These are phyloP conservation scores for Hibiscus syriacus DNA, from an alignment of 345 rosid species.

Conservation along the genomic window DNA sequence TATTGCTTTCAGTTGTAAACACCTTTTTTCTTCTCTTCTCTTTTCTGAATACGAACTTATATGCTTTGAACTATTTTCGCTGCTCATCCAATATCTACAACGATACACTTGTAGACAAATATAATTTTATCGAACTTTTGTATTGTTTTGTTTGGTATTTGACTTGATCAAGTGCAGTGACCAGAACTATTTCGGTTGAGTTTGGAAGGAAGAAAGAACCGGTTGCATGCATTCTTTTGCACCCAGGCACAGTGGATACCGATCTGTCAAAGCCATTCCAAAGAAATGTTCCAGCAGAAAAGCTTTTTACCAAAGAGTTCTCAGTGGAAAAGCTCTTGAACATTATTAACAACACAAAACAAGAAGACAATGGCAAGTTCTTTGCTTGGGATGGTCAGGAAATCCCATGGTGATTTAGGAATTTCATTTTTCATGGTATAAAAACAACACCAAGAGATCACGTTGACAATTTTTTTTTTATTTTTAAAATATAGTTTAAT, in stretches of 20 bases:
- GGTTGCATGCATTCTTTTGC: slow-evolving; percentile 66
- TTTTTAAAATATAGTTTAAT: too few species aligned
- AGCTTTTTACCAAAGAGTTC: slow-evolving; percentile 76
- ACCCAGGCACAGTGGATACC: slow-evolving; percentile 95
- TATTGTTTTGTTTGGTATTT: too few species aligned
- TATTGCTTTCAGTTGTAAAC: not conserved
- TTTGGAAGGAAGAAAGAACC: slow-evolving; percentile 70
- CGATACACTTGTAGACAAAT: not conserved
- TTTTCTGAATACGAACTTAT: not conserved
- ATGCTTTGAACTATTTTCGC: not conserved
- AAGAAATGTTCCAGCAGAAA: slow-evolving; percentile 68
- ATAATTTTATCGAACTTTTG: not conserved
- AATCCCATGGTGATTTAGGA: slow-evolving; percentile 56
- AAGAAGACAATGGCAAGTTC: slow-evolving; percentile 71
- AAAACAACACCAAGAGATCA: too few species aligned
- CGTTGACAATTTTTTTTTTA: too few species aligned
- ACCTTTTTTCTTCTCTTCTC: not conserved
- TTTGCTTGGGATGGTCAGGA: slow-evolving; percentile 98
- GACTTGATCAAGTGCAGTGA: slow-evolving; percentile 41
- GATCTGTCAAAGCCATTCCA: slow-evolving; percentile 85
- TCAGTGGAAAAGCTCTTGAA: slow-evolving; percentile 64
- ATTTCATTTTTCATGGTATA: not conserved
- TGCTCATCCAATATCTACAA: not conserved
- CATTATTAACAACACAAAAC: slow-evolving; percentile 57
- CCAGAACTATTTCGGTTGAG: slow-evolving; percentile 64